These are phyloP conservation scores for Geotrichum fermentans DNA, from an alignment of 1,139 yeast genomes.

Conservation along the genomic window DNA sequence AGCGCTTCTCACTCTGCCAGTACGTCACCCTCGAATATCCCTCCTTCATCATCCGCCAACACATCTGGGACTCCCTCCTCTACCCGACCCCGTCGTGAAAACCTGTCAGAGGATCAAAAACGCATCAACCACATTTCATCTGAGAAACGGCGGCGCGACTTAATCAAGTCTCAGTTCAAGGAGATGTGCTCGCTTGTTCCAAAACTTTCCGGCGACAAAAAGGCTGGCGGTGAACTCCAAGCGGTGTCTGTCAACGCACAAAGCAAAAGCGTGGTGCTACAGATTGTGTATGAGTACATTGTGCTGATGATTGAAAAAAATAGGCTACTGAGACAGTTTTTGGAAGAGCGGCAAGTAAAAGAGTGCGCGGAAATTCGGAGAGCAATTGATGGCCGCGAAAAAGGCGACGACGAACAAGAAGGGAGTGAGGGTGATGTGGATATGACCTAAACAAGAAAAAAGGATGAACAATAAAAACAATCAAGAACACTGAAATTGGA, in stretches of 20 bases:
- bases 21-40: not conserved
- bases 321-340: constrained; percentile 5
- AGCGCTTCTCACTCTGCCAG: not conserved
- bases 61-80: not conserved
- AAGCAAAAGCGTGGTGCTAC: constrained; percentile 39
- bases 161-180: constrained; percentile 50
- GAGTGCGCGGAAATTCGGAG: constrained; percentile 13
- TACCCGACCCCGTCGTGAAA: constrained; percentile 37
- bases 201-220: constrained; percentile 24
- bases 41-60: not conserved
- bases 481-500: too few species aligned
- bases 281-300: constrained; percentile 35
- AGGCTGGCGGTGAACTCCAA: constrained; percentile 12
- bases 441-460: too few species aligned
- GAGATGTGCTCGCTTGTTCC: constrained; percentile 40
- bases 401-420: not conserved
- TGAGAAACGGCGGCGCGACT: constrained; percentile 69
- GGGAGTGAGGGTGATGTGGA: not conserved
- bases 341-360: constrained; percentile 3
- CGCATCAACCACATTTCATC: constrained; percentile 66
- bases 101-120: constrained; percentile 60
- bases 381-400: constrained; percentile 9
- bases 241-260: constrained; percentile 10
- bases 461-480: too few species aligned
- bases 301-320: constrained; percentile 29